These are phyloP conservation scores for Delonix regia DNA, from an alignment of 306 rosid species.

Conservation along the genomic window DNA sequence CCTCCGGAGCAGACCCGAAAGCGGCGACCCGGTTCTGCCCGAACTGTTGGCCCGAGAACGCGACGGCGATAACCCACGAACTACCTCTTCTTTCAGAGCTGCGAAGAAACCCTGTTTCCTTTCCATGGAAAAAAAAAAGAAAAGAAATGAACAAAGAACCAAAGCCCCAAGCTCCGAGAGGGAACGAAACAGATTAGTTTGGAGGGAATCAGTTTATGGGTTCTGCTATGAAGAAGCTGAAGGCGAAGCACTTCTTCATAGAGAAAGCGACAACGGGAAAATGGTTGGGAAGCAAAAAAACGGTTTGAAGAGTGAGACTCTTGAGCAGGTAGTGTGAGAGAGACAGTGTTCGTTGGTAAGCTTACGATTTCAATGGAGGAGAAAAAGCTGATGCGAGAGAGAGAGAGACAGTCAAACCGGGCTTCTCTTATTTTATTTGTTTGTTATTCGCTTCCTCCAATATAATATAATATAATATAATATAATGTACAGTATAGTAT, in stretches of 20 bases:
- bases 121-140: slow-evolving; percentile 49
- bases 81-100: slow-evolving; percentile 78
- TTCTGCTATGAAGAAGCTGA: slow-evolving; percentile 2
- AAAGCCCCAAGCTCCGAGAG: neutral
- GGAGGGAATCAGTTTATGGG: too few relatives aligned
- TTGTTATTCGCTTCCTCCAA: neutral
- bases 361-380: slow-evolving; percentile 37
- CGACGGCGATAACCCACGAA: slow-evolving; percentile 89
- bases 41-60: slow-evolving; percentile 78
- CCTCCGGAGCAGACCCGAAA: slow-evolving; percentile 61
- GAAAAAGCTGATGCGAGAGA: slow-evolving; percentile 23
- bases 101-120: slow-evolving; percentile 93
- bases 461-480: neutral
- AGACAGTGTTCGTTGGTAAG: slow-evolving; percentile 32
- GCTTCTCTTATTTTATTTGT: neutral
- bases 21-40: slow-evolving; percentile 67
- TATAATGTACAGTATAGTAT: neutral
- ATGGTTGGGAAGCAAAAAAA: neutral
- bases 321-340: neutral
- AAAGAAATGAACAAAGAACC: neutral
- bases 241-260: slow-evolving; percentile 40
- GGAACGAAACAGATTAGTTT: neutral
- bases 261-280: neutral
- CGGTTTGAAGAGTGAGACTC: slow-evolving; percentile 31
- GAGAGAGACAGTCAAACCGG: neutral